Evolutionary conservation across 2,329 filamentous ascomycete genomes (phyloP).

Genomic region (Incumbomyces delicatus): DNA sequence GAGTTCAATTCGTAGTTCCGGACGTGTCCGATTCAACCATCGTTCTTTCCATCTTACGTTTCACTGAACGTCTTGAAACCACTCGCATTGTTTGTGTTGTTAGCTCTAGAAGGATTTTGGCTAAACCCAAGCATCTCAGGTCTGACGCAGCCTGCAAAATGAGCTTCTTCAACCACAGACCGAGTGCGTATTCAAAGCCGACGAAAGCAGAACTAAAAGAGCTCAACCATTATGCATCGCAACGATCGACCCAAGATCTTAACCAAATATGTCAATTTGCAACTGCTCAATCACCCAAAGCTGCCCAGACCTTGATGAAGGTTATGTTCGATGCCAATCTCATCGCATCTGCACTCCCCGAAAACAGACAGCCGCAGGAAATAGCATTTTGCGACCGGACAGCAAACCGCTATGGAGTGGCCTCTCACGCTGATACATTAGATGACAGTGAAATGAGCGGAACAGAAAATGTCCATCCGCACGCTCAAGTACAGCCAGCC

Average conservation of each 20-base stretch:
- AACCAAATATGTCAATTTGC: background rate
- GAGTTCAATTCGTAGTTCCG: no score
- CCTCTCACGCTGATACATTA: background rate
- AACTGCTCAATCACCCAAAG: background rate
- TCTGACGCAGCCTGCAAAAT: background rate
- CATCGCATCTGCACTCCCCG: background rate
- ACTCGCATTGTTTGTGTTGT: no score
- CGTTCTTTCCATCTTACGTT: no score
- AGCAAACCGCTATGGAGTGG: background rate
- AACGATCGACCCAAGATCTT: background rate
- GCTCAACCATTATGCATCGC: background rate
- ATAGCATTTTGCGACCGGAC: no score
- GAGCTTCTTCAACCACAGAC: background rate
- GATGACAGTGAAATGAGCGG: constrained; percentile 3
- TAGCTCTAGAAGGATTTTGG: no score
- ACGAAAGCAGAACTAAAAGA: constrained; percentile 2
- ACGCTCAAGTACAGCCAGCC: no score
- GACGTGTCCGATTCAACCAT: no score
- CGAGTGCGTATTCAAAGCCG: background rate
- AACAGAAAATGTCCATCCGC: background rate
- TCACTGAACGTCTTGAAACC: no score
- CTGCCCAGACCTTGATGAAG: background rate
- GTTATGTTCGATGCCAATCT: background rate
- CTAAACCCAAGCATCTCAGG: no score
- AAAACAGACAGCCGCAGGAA: background rate